Percentiles rank a stretch among this genome's conserved stretches.
Evolutionary conservation across 176 grass and related monocot genomes (phyloP).

Genomic region (Areca catechu): DNA sequence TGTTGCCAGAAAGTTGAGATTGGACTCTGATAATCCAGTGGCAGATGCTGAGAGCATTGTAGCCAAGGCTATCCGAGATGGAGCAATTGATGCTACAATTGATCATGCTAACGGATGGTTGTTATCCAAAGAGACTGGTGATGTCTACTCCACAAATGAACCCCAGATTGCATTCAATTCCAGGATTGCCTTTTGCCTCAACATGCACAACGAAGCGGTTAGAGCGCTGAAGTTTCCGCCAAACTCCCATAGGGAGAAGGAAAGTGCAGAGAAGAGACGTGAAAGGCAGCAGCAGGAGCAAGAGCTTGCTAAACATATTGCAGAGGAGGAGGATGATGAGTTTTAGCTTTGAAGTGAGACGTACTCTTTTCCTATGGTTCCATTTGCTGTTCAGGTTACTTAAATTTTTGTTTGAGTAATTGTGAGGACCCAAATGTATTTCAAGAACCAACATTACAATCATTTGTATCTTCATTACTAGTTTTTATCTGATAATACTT

Average conservation of each 20-base stretch:
- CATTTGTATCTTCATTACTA: too few relatives aligned
- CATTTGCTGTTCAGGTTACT: too few relatives aligned
- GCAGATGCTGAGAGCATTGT: slow-evolving; percentile 82
- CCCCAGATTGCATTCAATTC: slow-evolving; percentile 72
- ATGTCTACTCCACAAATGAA: slow-evolving; percentile 81
- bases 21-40: slow-evolving; percentile 49
- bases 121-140: slow-evolving; percentile 73
- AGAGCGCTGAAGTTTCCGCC: slow-evolving; percentile 67
- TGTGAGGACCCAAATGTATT: too few relatives aligned
- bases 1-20: slow-evolving; percentile 67
- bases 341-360: slow-evolving; percentile 43
- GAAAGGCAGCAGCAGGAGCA: slow-evolving; percentile 84
- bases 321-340: slow-evolving; percentile 79
- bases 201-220: slow-evolving; percentile 81
- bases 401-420: too few relatives aligned
- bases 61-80: slow-evolving; percentile 71
- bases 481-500: too few relatives aligned
- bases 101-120: slow-evolving; percentile 73
- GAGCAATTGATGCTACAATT: slow-evolving; percentile 75
- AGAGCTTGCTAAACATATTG: slow-evolving; percentile 80
- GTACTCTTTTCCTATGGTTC: slow-evolving; percentile 8
- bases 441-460: too few relatives aligned
- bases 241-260: slow-evolving; percentile 81
- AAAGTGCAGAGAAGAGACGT: slow-evolving; percentile 69
- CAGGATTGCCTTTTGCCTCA: slow-evolving; percentile 77